Percentiles rank a stretch among this genome's conserved stretches.
Conservation (phyloP, 257 asterid species). For the Ocimum tenuiflorum region DNA sequence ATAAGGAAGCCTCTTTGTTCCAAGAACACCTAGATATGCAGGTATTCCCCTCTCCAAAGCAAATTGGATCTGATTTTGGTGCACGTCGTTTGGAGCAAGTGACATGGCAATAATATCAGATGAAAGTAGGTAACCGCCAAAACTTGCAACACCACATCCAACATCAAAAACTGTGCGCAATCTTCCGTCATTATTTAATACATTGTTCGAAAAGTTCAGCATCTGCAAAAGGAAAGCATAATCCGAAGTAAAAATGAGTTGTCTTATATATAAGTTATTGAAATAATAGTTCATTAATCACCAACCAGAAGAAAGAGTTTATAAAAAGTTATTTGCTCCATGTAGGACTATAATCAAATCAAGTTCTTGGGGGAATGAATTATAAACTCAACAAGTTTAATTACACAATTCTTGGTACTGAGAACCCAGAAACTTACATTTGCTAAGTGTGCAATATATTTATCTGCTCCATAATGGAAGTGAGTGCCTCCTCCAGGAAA, state of each 20-base stretch:
- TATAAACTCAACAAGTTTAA: background rate
- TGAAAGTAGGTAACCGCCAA: constrained; percentile 85
- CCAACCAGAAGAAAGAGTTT: background rate
- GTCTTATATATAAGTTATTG: background rate
- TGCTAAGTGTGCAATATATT: constrained; percentile 82
- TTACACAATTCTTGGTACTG: background rate
- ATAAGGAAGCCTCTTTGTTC: constrained; percentile 90
- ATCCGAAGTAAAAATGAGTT: constrained; percentile 13
- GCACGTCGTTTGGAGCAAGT: constrained; percentile 90
- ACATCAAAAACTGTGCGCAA: constrained; percentile 82
- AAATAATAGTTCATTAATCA: background rate
- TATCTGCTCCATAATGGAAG: constrained; percentile 91
- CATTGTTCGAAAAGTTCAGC: constrained; percentile 62
- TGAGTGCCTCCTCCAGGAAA: constrained; percentile 99
- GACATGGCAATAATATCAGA: constrained; percentile 85
- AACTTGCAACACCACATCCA: constrained; percentile 97
- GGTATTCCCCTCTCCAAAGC: constrained; percentile 97
- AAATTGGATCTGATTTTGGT: constrained; percentile 93
- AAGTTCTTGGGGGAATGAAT: background rate
- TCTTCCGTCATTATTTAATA: constrained; percentile 69
- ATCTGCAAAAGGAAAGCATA: constrained; percentile 42
- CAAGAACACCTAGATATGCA: constrained; percentile 93
- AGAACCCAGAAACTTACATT: constrained; percentile 46
- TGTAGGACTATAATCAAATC: background rate
- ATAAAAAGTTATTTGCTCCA: background rate